Evolutionary conservation across 2,329 filamentous ascomycete species (phyloP).

Genomic region (Penicillium glabrum): DNA sequence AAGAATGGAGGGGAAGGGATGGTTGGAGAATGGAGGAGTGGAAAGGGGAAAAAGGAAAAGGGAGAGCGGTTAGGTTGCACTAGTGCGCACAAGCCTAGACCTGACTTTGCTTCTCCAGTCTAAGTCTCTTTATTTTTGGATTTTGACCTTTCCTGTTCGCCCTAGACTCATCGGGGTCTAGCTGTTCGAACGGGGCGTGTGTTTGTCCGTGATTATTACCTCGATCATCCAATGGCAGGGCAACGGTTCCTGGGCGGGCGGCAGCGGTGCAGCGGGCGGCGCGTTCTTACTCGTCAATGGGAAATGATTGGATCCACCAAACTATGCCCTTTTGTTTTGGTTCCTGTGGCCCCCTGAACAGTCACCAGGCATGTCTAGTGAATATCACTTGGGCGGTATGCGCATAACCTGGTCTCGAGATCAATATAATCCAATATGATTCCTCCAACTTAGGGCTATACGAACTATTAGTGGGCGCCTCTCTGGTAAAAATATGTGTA

Average conservation of each 20-base stretch:
- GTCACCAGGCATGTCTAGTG: neutral
- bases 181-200: neutral
- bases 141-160: neutral
- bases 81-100: constrained; percentile 2
- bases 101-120: neutral
- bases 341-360: neutral
- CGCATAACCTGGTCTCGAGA: neutral
- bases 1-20: constrained; percentile 22
- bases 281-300: neutral
- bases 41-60: constrained; percentile 24
- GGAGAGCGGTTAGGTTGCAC: constrained; percentile 1
- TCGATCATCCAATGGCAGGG: neutral
- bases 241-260: neutral
- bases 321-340: neutral
- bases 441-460: too few relatives aligned
- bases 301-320: neutral
- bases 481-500: neutral
- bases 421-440: too few relatives aligned
- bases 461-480: neutral
- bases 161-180: constrained; percentile 2
- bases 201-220: neutral
- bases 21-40: constrained; percentile 6
- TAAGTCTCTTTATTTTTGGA: neutral
- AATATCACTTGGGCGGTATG: neutral
- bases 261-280: neutral